phyloP scores from a whole-genome alignment of 352 stramenopile species.

The Globisporangium polare region DNA sequence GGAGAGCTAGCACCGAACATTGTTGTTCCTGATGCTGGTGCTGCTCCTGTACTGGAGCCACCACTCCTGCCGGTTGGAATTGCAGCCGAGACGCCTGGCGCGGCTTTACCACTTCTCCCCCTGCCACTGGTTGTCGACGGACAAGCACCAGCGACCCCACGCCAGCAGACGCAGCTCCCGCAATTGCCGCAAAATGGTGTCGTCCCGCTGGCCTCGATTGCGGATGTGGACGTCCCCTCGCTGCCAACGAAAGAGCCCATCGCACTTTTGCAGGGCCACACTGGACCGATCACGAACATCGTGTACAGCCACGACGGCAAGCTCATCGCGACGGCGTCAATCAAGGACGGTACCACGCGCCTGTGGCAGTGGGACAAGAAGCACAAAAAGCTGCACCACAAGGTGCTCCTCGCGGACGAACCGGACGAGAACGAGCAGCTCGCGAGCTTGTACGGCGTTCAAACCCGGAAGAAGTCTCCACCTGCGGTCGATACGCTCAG shows the following conservation, averaged over 20 bases:
- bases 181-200: constrained; percentile 45
- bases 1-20: not conserved
- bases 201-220: constrained; percentile 32
- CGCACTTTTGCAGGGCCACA: constrained; percentile 81
- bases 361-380: constrained; percentile 65
- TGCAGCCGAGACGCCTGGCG: constrained; percentile 11
- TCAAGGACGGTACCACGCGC: constrained; percentile 89
- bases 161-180: constrained; percentile 38
- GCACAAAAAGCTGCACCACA: constrained; percentile 50
- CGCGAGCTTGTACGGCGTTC: constrained; percentile 39
- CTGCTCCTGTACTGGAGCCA: not conserved
- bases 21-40: not conserved
- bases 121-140: not conserved
- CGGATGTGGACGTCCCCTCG: constrained; percentile 38
- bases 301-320: constrained; percentile 90
- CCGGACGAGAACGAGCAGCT: constrained; percentile 39
- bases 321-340: constrained; percentile 91
- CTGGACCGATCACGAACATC: constrained; percentile 92
- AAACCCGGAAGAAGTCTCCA: constrained; percentile 32
- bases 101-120: not conserved
- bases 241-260: constrained; percentile 49
- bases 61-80: constrained; percentile 20
- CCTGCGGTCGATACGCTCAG: constrained; percentile 60
- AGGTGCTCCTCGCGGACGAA: constrained; percentile 47
- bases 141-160: not conserved